A percentile compares a stretch with the other conserved stretches of the same genome.
Evolutionary conservation across 2,329 filamentous ascomycete genomes (phyloP).

Genomic region (Aspergillus cejpii): DNA sequence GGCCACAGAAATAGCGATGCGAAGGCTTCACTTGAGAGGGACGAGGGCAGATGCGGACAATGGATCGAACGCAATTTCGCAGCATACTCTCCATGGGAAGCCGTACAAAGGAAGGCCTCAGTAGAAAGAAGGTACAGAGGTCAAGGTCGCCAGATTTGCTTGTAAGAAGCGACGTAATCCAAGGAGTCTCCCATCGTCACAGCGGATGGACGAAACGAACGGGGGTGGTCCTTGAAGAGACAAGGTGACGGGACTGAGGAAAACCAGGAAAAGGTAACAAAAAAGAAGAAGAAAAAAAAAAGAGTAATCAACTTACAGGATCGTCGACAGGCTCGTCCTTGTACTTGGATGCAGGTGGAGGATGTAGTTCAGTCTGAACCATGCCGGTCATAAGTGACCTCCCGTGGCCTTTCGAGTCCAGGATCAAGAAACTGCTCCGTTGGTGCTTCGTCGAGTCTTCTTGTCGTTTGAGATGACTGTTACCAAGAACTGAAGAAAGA

Average conservation of each 20-base stretch:
- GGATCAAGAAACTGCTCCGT: constrained; percentile 8
- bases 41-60: not conserved
- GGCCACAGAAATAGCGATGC: too few relatives aligned
- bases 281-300: constrained; percentile 13
- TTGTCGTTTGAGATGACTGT: constrained; percentile 2
- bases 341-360: constrained; percentile 37
- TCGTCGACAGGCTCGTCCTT: constrained; percentile 45
- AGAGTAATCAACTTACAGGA: constrained; percentile 38
- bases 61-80: too few relatives aligned
- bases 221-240: not conserved
- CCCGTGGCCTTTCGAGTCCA: constrained; percentile 19
- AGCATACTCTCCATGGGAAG: not conserved
- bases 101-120: not conserved
- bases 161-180: not conserved
- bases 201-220: not conserved
- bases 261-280: constrained; percentile 10
- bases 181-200: not conserved
- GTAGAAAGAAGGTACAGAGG: not conserved
- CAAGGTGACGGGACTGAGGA: not conserved
- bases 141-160: not conserved
- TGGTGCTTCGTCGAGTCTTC: constrained; percentile 2
- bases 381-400: constrained; percentile 39
- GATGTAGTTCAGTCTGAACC: constrained; percentile 40
- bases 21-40: not conserved
- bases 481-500: constrained; percentile 5